phyloP scores from a whole-genome alignment of 1,284 basidiomycete species.

The Microstroma glucosiphilum region DNA sequence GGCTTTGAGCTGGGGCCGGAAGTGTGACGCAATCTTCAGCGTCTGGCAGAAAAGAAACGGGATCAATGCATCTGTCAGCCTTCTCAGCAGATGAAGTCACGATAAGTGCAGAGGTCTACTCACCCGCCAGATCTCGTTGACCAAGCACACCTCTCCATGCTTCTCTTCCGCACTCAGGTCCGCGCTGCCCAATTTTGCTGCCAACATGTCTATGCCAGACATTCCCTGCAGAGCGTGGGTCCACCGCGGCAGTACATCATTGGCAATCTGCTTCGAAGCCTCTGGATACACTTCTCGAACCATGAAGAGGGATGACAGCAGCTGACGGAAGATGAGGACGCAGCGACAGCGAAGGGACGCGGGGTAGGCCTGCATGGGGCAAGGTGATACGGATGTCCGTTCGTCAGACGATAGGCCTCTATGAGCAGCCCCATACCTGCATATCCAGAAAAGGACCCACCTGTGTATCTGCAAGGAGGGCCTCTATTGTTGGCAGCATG shows the following conservation, averaged over 20 bases:
- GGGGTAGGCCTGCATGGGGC: constrained; percentile 18
- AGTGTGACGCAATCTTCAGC: constrained; percentile 38
- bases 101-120: no score
- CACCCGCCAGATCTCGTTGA: constrained; percentile 1
- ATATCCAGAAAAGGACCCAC: constrained; percentile 5
- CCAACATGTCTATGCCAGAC: constrained; percentile 14
- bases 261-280: constrained; percentile 73
- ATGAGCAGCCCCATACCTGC: not conserved
- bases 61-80: not conserved
- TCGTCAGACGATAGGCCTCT: not conserved
- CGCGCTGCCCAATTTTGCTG: not conserved
- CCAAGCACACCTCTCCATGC: not conserved
- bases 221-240: constrained; percentile 30
- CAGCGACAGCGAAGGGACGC: constrained; percentile 61
- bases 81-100: no score
- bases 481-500: constrained; percentile 38
- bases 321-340: constrained; percentile 82
- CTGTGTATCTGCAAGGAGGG: constrained; percentile 21
- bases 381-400: not conserved
- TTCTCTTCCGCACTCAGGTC: not conserved
- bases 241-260: constrained; percentile 79
- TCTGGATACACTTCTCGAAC: constrained; percentile 85
- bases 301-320: constrained; percentile 81
- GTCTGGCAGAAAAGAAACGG: constrained; percentile 12
- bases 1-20: constrained; percentile 33